Percentiles rank a stretch among this genome's conserved stretches.
Conservation (phyloP, 1,284 basidiomycete species). For the Tetrapyrgos nigripes region DNA sequence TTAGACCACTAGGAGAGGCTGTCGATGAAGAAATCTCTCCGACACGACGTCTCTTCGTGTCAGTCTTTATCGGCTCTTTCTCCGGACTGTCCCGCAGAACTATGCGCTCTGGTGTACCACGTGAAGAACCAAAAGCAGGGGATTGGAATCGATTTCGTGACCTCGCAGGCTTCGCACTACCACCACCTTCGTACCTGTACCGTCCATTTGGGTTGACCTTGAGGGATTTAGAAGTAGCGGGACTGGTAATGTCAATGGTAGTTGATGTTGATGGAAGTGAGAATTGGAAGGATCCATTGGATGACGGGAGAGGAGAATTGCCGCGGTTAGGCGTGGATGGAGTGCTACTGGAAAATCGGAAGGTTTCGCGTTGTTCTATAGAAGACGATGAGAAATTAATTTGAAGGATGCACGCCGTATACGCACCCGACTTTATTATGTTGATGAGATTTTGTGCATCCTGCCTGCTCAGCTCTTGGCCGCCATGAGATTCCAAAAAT, state of each 20-base stretch:
- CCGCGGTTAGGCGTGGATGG: slow-evolving; percentile 50
- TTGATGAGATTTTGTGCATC: slow-evolving; percentile 63
- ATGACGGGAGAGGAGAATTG: slow-evolving; percentile 41
- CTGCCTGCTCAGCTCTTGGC: slow-evolving; percentile 51
- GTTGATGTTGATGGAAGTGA: slow-evolving; percentile 23
- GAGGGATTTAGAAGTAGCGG: slow-evolving; percentile 48
- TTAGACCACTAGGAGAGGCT: slow-evolving; percentile 35
- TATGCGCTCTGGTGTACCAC: slow-evolving; percentile 45
- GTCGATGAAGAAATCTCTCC: slow-evolving; percentile 44
- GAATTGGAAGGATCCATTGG: slow-evolving; percentile 23
- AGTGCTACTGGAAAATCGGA: slow-evolving; percentile 60
- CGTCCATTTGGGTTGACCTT: slow-evolving; percentile 74
- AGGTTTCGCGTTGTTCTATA: slow-evolving; percentile 52
- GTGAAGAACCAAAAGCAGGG: slow-evolving; percentile 65
- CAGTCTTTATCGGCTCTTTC: slow-evolving; percentile 50
- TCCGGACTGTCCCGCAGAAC: slow-evolving; percentile 39
- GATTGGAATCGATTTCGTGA: slow-evolving; percentile 69
- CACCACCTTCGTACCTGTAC: slow-evolving; percentile 72
- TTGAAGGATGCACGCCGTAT: slow-evolving; percentile 26
- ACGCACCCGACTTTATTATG: slow-evolving; percentile 47
- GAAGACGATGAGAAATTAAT: slow-evolving; percentile 8
- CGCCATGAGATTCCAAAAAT: slow-evolving; percentile 50
- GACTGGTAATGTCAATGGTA: slow-evolving; percentile 23
- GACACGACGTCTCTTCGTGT: slow-evolving; percentile 67
- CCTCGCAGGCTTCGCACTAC: slow-evolving; percentile 60